Base-by-base conservation (phyloP, 2,329 filamentous ascomycete genomes). In the Aspergillus oerlinghausenensis region DNA sequence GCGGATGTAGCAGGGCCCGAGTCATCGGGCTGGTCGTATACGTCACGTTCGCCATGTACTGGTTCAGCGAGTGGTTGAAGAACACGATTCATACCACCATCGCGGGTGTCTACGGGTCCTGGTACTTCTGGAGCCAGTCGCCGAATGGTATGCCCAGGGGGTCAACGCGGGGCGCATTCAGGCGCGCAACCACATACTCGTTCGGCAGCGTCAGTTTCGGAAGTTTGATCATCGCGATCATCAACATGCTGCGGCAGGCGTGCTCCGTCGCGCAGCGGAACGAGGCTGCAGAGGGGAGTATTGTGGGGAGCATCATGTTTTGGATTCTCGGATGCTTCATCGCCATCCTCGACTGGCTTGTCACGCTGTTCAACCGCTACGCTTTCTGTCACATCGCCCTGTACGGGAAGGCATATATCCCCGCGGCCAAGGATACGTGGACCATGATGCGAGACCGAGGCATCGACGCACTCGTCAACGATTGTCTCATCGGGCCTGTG, bases 61-160 rank as follows among this genome's bases (percentile, higher is more conserved):
- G 93, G 93, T 87, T 96, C 62, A 88, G 89, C 1, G 93, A 97
- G 72, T 93, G 89, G 82, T 78, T 97, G 65, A 97, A 97, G 79
- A 96, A 96, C 75, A 92, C 90, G 0, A 90, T 96, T 49, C 92
- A 97, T 70, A 88, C 88, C 1, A 92, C 86, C 25, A 88, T 96
- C 57, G 89, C 91, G 0, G 92, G 93, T 0, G 87, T 96, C 0
- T 97, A 96, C 66, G 92, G 91, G 1, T 88, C 88, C 0, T 97
- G 93, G 93, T 97, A 96, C 77, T 97, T 96, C 71, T 88, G 84
- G 63, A 75, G 80, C 7, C 76, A 82, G 28, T 82, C 84, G 55
- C 75, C 84, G 0, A 76, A 80, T 56, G 83, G 85, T 47, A 88
- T 90, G 67, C 91, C 92, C 29, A 86, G 83, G 60, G 86, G 86